Base-by-base conservation (phyloP, 306 rosid species). In the Trifolium dubium region DNA sequence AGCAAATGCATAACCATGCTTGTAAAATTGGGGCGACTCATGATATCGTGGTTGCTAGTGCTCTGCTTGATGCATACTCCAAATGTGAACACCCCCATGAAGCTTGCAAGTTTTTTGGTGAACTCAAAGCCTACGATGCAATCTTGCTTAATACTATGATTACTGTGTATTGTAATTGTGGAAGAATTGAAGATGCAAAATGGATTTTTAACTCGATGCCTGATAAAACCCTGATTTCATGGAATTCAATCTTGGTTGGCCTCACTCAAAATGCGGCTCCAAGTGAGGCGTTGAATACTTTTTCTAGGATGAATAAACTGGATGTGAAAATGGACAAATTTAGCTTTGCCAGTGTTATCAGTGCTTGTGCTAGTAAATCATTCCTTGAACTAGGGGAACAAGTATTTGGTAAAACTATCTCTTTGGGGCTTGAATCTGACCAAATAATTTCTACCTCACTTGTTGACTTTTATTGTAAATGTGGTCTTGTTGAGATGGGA, bases 231-330 rank as follows among this genome's bases (percentile, higher is more conserved):
- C 53, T 88, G 56, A 83, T 92, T 85, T 88, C 97, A 13, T 92
- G 97, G 97, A 92, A 92, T 72, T 89, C 97, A 39, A 85, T 92
- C 68, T 63, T 89, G 4, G 92, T 77, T 9, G 93, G 93, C 63
- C 87, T 88, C 14, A 72, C 89, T 43, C 88, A 92, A 83, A 92
- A 89, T 67, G 90, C 87, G 1, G 80, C 78, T 77, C 89, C 93
- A 0, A 17, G 81, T 10, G 96, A 92, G 71, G 93, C 92, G 3
- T 69, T 92, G 23, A 73, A 86, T 83, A 71, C 86, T 67, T 86
- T 89, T 50, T 67, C 75, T 65, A 83, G 84, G 75, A 89, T 92
- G 89, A 83, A 85, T 77, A 68, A 69, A 80, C 61, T 81, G 76
- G 84, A 78, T 69, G 75, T 91, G 30, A 78, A 78, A 77, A 78